These are phyloP conservation scores for Lanmaoa rubissima DNA, from an alignment of 768 basidiomycete species.

Conservation along the genomic window DNA sequence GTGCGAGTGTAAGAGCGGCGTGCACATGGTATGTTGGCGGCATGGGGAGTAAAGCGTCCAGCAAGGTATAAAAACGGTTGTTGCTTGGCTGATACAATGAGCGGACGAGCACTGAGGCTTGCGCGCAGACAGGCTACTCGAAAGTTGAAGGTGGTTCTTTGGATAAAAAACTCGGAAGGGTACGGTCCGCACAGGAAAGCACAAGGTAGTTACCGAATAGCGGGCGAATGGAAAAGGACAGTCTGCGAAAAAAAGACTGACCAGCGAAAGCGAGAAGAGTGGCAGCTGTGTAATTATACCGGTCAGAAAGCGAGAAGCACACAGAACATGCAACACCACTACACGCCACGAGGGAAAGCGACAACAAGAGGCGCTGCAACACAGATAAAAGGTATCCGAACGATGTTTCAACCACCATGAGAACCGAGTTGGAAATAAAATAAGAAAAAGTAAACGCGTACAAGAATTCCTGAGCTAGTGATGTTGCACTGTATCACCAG, in stretches of 20 bases:
- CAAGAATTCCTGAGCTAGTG: constrained; percentile 38
- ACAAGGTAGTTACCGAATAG: constrained; percentile 31
- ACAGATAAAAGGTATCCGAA: constrained; percentile 37
- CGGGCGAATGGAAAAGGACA: constrained; percentile 26
- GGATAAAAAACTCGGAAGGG: constrained; percentile 15
- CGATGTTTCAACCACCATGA: constrained; percentile 32
- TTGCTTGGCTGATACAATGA: constrained; percentile 29
- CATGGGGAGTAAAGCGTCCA: constrained; percentile 23
- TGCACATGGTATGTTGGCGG: constrained; percentile 13
- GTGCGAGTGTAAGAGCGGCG: constrained; percentile 1
- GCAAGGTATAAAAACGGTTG: constrained; percentile 20
- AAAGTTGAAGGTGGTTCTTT: constrained; percentile 17
- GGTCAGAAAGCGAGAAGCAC: constrained; percentile 35
- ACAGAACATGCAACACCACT: constrained; percentile 26
- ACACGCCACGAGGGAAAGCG: constrained; percentile 28
- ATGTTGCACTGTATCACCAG: constrained; percentile 49
- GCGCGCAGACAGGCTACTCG: constrained; percentile 20
- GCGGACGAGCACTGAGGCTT: constrained; percentile 17
- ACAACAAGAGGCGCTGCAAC: constrained; percentile 29
- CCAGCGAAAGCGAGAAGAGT: constrained; percentile 24
- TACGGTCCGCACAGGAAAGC: constrained; percentile 23
- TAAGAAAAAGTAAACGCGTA: constrained; percentile 34
- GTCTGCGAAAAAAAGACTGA: constrained; percentile 24
- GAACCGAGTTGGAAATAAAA: constrained; percentile 36
- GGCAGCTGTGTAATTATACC: constrained; percentile 27